Conservation (phyloP, 148 eudicot species). For the Suaeda aralocaspica region DNA sequence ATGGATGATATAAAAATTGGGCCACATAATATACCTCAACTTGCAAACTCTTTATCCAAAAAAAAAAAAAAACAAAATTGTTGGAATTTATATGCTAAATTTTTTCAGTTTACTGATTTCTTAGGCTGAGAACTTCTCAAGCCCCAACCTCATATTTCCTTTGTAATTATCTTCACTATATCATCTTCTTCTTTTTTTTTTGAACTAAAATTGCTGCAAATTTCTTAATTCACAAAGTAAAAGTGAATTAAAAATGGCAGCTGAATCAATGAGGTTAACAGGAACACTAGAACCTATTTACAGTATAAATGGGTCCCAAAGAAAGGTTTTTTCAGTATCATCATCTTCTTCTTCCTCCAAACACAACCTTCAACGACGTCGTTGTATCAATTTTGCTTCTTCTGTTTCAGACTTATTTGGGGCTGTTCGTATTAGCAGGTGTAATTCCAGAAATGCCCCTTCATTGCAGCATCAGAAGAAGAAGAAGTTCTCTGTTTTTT, state of each 20-base stretch:
- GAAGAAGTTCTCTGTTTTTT: conserved; percentile 46
- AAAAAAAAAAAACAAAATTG: not conserved
- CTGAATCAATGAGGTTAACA: conserved; percentile 25
- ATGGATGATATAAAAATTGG: not conserved
- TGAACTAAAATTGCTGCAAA: not conserved
- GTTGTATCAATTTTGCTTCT: conserved; percentile 28
- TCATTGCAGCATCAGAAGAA: conserved; percentile 22
- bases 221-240: conserved; percentile 1
- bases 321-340: conserved; percentile 11
- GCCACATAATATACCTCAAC: not conserved
- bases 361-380: conserved; percentile 26
- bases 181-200: not conserved
- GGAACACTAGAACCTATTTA: conserved; percentile 35
- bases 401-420: conserved; percentile 45
- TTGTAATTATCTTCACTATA: not conserved
- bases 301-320: conserved; percentile 41
- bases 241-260: conserved; percentile 28
- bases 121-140: not conserved
- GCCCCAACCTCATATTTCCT: conserved; percentile 23
- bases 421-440: conserved; percentile 28
- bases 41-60: conserved; percentile 6
- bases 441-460: conserved; percentile 15
- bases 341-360: conserved; percentile 28
- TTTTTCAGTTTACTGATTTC: not conserved
- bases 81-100: not conserved